Conservation (phyloP, 2,329 filamentous ascomycete species). For the Verticillium albo-atrum region DNA sequence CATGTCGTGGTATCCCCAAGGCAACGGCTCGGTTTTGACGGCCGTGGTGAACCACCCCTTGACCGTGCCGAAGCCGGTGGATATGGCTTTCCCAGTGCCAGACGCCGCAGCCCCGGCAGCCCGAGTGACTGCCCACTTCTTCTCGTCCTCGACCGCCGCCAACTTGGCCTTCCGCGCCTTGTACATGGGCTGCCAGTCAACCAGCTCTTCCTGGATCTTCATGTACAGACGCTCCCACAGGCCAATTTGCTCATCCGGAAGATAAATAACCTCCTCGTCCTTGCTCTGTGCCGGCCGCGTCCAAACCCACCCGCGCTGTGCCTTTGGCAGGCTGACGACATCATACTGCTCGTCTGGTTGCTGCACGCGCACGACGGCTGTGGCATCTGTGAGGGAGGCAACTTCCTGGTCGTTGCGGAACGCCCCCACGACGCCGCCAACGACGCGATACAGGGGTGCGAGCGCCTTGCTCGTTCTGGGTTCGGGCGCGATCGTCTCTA, state of each 20-base stretch:
- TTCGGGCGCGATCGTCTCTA: not conserved
- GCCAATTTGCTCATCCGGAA: conserved; percentile 14
- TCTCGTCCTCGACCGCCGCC: not conserved
- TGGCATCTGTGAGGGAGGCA: not conserved
- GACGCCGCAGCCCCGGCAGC: not conserved
- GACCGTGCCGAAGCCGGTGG: not conserved
- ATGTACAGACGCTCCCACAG: conserved; percentile 16
- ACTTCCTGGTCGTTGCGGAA: not conserved
- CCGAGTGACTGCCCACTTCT: not conserved
- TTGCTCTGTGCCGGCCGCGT: not conserved
- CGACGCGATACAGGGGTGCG: not conserved
- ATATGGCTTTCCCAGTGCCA: not conserved
- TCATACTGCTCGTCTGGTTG: conserved; percentile 10
- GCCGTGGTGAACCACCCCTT: not conserved
- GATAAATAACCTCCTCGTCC: not conserved
- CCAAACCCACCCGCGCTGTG: conserved; percentile 10
- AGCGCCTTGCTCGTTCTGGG: not conserved
- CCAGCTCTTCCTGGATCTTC: conserved; percentile 9
- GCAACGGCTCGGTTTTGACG: not conserved
- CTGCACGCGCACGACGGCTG: not conserved
- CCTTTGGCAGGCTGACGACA: conserved; percentile 5
- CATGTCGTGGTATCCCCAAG: conserved; percentile 10
- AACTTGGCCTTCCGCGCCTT: not conserved
- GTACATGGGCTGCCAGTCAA: not conserved
- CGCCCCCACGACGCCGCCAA: not conserved